phyloP scores from a whole-genome alignment of 139 green algal species.

The Chlamydomonas asymmetrica region DNA sequence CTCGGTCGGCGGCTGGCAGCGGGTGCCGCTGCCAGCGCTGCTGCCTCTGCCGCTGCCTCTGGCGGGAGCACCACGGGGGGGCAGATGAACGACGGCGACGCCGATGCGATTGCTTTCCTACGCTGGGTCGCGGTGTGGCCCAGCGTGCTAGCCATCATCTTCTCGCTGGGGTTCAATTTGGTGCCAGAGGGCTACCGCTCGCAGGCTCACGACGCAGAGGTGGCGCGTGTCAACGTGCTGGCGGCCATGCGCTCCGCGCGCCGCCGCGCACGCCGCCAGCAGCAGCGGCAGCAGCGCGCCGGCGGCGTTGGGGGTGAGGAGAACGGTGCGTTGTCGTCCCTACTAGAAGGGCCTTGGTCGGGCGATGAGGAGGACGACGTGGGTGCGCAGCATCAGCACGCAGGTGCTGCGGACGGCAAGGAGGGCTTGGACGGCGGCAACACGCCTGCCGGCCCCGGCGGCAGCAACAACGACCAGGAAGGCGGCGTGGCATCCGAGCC shows the following conservation, averaged over 20 bases:
- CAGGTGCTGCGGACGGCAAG: not conserved
- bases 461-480: not conserved
- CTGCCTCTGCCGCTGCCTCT: not conserved
- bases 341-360: too few relatives aligned
- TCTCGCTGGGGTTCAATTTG: constrained; percentile 54
- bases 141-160: constrained; percentile 17
- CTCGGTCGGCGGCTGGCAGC: not conserved
- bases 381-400: not conserved
- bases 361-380: too few relatives aligned
- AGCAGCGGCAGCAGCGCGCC: too few relatives aligned
- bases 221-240: too few relatives aligned
- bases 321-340: too few relatives aligned
- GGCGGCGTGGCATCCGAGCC: not conserved
- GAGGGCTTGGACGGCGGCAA: not conserved
- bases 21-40: not conserved
- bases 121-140: constrained; percentile 57
- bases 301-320: too few relatives aligned
- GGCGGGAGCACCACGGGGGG: not conserved
- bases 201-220: too few relatives aligned
- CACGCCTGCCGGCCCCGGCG: not conserved
- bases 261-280: too few relatives aligned
- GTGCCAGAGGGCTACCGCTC: constrained; percentile 39
- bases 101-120: constrained; percentile 46
- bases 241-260: too few relatives aligned
- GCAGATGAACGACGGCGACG: constrained; percentile 1